A percentile compares a stretch with the other conserved stretches of the same genome.
phyloP scores from a whole-genome alignment of 2,329 filamentous ascomycete species.

The Paramyrothecium sp. region DNA sequence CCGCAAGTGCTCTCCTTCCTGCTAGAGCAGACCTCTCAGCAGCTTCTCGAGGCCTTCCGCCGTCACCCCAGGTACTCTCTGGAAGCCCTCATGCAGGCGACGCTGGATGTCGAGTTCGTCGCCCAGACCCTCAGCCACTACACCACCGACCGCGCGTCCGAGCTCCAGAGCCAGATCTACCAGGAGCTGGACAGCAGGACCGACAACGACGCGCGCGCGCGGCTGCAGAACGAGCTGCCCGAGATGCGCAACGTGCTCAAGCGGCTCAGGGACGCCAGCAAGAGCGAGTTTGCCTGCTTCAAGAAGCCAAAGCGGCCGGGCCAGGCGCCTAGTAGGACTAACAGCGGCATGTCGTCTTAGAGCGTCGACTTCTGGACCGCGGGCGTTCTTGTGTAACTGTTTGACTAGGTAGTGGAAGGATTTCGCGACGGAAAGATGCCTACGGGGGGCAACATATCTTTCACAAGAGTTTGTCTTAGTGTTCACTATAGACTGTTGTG shows the following conservation, averaged over 20 bases:
- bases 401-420: neutral
- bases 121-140: conserved; percentile 91
- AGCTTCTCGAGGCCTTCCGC: conserved; percentile 80
- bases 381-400: neutral
- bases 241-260: conserved; percentile 89
- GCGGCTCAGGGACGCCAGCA: conserved; percentile 75
- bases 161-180: conserved; percentile 88
- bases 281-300: conserved; percentile 86
- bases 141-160: conserved; percentile 76
- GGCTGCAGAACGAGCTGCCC: conserved; percentile 81
- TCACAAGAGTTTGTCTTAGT: no score
- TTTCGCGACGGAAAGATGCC: neutral
- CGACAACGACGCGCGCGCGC: conserved; percentile 78
- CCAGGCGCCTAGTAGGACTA: conserved; percentile 26
- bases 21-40: conserved; percentile 75
- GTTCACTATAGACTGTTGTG: no score
- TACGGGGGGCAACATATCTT: no score
- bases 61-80: conserved; percentile 69
- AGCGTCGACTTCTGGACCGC: conserved; percentile 9
- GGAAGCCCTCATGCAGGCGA: conserved; percentile 89
- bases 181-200: conserved; percentile 86
- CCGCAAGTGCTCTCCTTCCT: conserved; percentile 81
- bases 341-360: conserved; percentile 28
- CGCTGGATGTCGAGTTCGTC: conserved; percentile 94
- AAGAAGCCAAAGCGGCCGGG: conserved; percentile 57